A percentile compares a stretch with the other conserved stretches of the same genome.
These are phyloP conservation scores for Auricularia cornea DNA, from an alignment of 768 basidiomycete genomes.

Conservation along the genomic window DNA sequence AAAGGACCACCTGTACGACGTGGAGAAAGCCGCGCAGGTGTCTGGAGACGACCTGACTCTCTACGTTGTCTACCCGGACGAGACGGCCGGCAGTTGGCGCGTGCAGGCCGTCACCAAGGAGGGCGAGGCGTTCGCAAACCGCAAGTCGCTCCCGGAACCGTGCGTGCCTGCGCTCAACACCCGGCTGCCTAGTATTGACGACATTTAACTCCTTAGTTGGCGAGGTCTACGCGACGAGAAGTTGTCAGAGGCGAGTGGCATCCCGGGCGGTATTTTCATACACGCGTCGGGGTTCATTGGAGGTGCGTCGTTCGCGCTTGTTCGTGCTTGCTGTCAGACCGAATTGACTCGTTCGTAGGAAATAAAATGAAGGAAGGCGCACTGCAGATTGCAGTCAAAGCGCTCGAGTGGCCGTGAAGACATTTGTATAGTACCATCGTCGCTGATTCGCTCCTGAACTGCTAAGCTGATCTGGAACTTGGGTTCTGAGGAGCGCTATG, in stretches of 20 bases:
- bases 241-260: constrained; percentile 62
- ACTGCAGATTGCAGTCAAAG: constrained; percentile 64
- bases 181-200: background rate
- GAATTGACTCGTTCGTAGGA: constrained; percentile 33
- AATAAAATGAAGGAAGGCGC: constrained; percentile 89
- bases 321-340: background rate
- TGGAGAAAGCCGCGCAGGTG: constrained; percentile 54
- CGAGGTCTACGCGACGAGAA: constrained; percentile 82
- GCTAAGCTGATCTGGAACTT: too few relatives aligned
- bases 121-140: constrained; percentile 78
- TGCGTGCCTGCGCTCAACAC: constrained; percentile 13
- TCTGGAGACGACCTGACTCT: constrained; percentile 47
- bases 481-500: too few relatives aligned
- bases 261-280: constrained; percentile 81
- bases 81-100: constrained; percentile 68
- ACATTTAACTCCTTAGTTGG: constrained; percentile 40
- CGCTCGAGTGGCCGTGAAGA: constrained; percentile 30
- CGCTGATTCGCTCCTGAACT: too few relatives aligned
- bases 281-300: constrained; percentile 98
- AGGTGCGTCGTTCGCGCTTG: constrained; percentile 37
- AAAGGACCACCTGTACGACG: constrained; percentile 84
- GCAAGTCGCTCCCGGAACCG: constrained; percentile 84
- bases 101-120: constrained; percentile 84
- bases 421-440: too few relatives aligned
- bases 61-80: constrained; percentile 89